Evolutionary conservation across 1,284 basidiomycete genomes (phyloP), one percentile per base, ranked within the genome.

Genomic region (Naganishia albida): DNA sequence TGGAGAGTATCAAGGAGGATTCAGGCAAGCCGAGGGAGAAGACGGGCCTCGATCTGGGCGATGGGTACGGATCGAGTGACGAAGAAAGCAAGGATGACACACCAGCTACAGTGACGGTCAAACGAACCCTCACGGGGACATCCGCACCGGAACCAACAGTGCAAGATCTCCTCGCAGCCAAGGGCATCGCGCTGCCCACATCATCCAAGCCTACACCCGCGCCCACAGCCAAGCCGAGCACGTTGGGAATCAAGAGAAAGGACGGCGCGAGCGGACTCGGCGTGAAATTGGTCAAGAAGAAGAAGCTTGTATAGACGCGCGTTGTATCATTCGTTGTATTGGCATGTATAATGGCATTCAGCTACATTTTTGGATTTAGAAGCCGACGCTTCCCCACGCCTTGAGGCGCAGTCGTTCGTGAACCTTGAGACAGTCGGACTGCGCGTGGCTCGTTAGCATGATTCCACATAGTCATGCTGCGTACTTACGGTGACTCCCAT

Each of bases 401-500:
- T 68, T 68, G 38, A 55, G 38, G 40, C 65, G 48, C 34, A 66
- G 34, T 18, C 78, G 70, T 70, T 78, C 77, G 73, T 78, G 72
- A 43, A 80, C 73, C 67, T 75, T 75, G 70, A 80, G 69, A 65
- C 78, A 68, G 67, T 80, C 78, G 54, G 76, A 75, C 76, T 79
- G 67, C n/a, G 23, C 42, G 26, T 12, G 65, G 18, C 38, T 15
- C 15, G 18, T 66, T 54, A 65, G 57, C 59, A 18, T 13, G 4
- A 43, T 7, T 43, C 34, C 34, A 43, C 52, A 46, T 18, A 20
- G 23, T 30, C 7, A 56, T 23, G 20, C 10, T 38, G 49, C 18
- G 2, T 16, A n/a, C 78, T 75, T 72, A 77, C 77, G 34, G 75
- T 78, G 20, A 98, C 93, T 25, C 95, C 95, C 93, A 98, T 98